phyloP scores from a whole-genome alignment of 352 stramenopile species.

The Lagenidium sp. region DNA sequence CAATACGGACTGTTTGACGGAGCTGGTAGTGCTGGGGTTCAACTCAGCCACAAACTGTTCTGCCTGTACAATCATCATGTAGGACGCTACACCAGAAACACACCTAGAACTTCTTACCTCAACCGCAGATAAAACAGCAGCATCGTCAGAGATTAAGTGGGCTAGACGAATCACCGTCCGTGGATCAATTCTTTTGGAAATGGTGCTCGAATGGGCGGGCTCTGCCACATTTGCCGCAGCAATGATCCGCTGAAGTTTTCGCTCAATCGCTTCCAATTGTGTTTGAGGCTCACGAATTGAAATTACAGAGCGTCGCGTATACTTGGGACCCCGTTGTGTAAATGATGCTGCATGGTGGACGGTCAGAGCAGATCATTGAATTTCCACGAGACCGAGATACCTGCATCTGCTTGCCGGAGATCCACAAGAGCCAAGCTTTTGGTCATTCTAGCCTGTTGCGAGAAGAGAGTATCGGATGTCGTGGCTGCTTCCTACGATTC shows the following conservation, averaged over 20 bases:
- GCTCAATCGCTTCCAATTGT: too few relatives aligned
- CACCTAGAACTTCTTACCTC: constrained; percentile 18
- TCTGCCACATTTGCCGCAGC: too few relatives aligned
- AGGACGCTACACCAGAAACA: not conserved
- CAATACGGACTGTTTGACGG: too few relatives aligned
- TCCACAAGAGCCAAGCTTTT: constrained; percentile 32
- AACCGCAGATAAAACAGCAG: constrained; percentile 17
- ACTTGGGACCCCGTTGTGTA: too few relatives aligned
- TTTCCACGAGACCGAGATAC: not conserved
- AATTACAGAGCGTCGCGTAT: too few relatives aligned
- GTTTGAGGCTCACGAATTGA: too few relatives aligned
- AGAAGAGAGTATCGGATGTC: constrained; percentile 31
- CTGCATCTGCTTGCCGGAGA: constrained; percentile 21
- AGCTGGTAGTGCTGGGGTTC: constrained; percentile 25
- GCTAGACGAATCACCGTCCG: constrained; percentile 4
- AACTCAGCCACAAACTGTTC: constrained; percentile 21
- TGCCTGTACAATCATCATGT: constrained; percentile 17
- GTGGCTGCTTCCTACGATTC: constrained; percentile 24
- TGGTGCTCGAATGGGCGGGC: too few relatives aligned
- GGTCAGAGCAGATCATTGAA: too few relatives aligned
- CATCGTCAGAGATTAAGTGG: constrained; percentile 30
- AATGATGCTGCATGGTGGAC: too few relatives aligned
- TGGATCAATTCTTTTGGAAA: too few relatives aligned
- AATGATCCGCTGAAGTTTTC: too few relatives aligned
- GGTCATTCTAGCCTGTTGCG: constrained; percentile 36